Evolutionary conservation across 2,329 filamentous ascomycete species (phyloP), one percentile per base, ranked within the genome.

Genomic region (Ophiostoma himal-ulmi): DNA sequence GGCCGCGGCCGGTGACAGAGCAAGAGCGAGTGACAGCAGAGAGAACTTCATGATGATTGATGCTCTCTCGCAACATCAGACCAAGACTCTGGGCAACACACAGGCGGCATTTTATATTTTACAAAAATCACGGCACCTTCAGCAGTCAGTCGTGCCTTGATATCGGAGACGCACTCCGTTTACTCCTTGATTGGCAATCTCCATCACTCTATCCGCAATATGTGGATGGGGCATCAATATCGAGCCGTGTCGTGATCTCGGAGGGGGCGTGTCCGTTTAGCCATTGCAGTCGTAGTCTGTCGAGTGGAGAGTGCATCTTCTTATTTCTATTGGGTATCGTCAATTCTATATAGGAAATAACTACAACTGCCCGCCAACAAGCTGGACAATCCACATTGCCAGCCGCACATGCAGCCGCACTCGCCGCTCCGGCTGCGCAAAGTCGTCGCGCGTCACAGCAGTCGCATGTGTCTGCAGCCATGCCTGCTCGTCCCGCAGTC

Each of bases 331-430:
- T 65, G 62, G 68, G 41, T 48, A 64, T 64, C 37, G 52, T 64
- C 17, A 44, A 37, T 65, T 22, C 34, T 69, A 60, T 22, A 6
- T 22, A 11, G 30, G 30, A 30, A 8, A 44, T 11, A 14, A 30
- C 26, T 64, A 97, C 77, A 98, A 82, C n/a, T 93, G 93, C 17
- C 94, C 94, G 0, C 94, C 94, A 8, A 97, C 86, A 44, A 92
- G 82, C 75, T 88, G 87, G 5, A 97, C 94, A 80, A 97, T 91
- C 93, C 92, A 96, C 93, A 98, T 97, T 3, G 93, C 92, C 72
- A 96, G 80, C 71, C 92, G 83, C 54, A 99, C 95, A 78, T 93
- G 89, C 77, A 96, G 82, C 0, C 93, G 89, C 0, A 98, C 95
- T 71, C 92, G 88, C 72, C 95, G 85, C 77, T 99, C 95, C 6